Base-by-base conservation (phyloP, 495 filamentous ascomycete genomes). In the Entonaema liquescens region DNA sequence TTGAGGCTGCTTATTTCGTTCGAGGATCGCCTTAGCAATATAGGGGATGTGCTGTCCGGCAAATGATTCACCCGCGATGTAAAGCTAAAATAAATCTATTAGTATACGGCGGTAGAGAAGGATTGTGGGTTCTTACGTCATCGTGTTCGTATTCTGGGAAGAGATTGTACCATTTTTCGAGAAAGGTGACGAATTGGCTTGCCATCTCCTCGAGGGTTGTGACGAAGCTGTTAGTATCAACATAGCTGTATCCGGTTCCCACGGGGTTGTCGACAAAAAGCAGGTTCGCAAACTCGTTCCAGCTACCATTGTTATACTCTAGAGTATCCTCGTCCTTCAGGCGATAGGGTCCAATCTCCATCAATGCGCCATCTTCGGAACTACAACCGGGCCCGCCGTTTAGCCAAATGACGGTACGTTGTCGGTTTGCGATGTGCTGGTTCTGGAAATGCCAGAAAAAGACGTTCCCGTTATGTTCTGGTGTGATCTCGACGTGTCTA, bases 391-490 rank as follows among this genome's bases (percentile, higher is more conserved):
- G 95, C 0, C 95, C 95, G 35, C 95, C 95, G 77, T 99, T 99
- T 44, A 99, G 82, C 95, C 95, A 99, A 74, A 99, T 91, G 4
- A 99, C 92, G 0, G 95, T 97, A 28, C 95, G 89, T 77, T 96
- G 93, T 67, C 87, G 88, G 77, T 98, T 93, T 36, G 93, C 95
- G 64, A 98, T 97, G 75, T 98, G 95, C 57, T 91, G 88, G 76
- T 98, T 98, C 76, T 97, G 89, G 75, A 89, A 97, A 75, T 97
- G 93, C 95, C 95, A 99, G 82, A 98, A 99, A 85, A 98, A 99
- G 2, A 99, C 82, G 79, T 98, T 94, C 59, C 94, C 95, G 79
- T 97, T 92, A 73, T 88, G 85, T 63, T 91, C 87, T 7, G 90
- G 84, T 63, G 91, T 91, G 74, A 99, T 88, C 79, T 97, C 94